Percentiles rank a stretch among this genome's conserved stretches.
Conservation (phyloP, 768 basidiomycete species). For the Hydnomerulius pinastri region DNA sequence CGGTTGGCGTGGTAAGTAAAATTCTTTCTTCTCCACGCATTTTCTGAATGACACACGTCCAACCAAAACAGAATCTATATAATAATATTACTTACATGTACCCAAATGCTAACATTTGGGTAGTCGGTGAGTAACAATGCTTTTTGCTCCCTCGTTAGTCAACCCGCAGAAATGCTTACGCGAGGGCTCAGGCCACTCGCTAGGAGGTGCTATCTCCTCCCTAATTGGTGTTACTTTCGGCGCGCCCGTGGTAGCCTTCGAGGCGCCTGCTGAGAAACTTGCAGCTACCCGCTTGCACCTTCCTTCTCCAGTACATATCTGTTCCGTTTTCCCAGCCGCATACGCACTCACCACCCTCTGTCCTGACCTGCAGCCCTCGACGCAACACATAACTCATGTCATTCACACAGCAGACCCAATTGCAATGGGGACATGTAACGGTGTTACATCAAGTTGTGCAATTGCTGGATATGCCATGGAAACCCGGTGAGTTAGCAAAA, state of each 20-base stretch:
- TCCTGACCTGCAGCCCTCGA: conserved; percentile 53
- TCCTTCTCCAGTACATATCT: conserved; percentile 68
- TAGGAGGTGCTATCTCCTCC: conserved; percentile 85
- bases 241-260: conserved; percentile 88
- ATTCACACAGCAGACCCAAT: conserved; percentile 96
- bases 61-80: conserved; percentile 71
- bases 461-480: conserved; percentile 88
- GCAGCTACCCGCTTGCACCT: conserved; percentile 83
- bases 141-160: neutral
- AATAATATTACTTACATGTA: conserved; percentile 92
- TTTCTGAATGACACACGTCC: neutral
- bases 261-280: conserved; percentile 74
- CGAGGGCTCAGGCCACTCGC: conserved; percentile 55
- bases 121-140: conserved; percentile 53
- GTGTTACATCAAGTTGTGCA: conserved; percentile 74
- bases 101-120: conserved; percentile 87
- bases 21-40: neutral
- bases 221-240: conserved; percentile 90
- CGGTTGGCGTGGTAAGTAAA: conserved; percentile 71
- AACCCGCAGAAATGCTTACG: neutral
- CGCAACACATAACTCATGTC: conserved; percentile 79
- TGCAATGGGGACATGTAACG: conserved; percentile 81
- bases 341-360: conserved; percentile 1
- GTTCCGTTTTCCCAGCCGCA: neutral
- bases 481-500: conserved; percentile 42